Base-by-base conservation (phyloP, 768 basidiomycete species). In the Lanmaoa rubissima region DNA sequence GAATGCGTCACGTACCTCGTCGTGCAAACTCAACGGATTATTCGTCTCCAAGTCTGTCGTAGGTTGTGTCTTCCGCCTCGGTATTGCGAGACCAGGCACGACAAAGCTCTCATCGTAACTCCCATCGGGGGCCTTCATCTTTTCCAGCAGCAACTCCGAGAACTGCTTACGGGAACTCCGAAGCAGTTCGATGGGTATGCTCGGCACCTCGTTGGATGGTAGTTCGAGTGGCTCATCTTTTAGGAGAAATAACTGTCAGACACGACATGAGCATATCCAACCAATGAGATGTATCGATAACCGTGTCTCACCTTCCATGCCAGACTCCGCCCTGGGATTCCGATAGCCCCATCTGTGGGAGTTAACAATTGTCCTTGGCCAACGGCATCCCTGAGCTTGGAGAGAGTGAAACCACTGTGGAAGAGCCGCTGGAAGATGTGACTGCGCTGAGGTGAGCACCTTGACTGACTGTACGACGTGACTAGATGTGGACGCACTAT, bases 71-170 rank as follows among this genome's bases (percentile, higher is more conserved):
- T 65, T 65, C 48, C 65, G 63, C 51, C 70, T 72, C 24, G 75
- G 74, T 47, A 66, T 66, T 38, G 72, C 67, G 19, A 76, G 75
- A 26, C 82, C 85, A 36, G 86, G 86, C 3, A 84, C 67, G 32
- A 75, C 69, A 58, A 87, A 79, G 11, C 85, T 85, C 38, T 86
- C 82, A 59, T 88, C 85, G 68, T 90, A 92, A 51, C 85, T 86
- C 7, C 91, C 92, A 70, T 96, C 94, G 14, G 94, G 94, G 0
- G 93, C 88, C 47, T 80, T 84, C 77, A 93, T 84, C 65, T 87
- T 85, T 61, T 89, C 81, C 49, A 82, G 72, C 31, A 93, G 70
- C 44, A 87, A 71, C 16, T 75, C 69, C 9, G 78, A 75, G 71
- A 87, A 96, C 48, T 75, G 71, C 57, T 75, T 76, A 41, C 92